Conservation (phyloP, 441 rosid genomes). For the Populus hybrid region DNA sequence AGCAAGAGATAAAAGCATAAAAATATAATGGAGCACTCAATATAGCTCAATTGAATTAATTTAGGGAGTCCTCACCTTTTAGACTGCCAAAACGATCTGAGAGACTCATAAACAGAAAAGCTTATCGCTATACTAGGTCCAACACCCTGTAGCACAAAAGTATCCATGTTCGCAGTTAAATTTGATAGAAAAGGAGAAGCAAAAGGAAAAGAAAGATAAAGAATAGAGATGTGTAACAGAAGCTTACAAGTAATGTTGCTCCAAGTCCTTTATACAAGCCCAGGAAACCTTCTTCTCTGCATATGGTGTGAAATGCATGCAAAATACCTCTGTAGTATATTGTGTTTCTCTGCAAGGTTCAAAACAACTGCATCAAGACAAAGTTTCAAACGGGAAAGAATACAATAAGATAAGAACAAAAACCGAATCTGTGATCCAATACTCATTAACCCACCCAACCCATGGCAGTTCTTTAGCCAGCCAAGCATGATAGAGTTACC, state of each 20-base stretch:
- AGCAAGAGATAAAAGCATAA: background rate
- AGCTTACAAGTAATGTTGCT: slow-evolving; percentile 81
- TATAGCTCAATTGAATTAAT: slow-evolving; percentile 8
- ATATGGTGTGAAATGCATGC: slow-evolving; percentile 76
- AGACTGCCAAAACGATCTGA: slow-evolving; percentile 65
- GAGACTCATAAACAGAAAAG: slow-evolving; percentile 72
- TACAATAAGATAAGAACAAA: background rate
- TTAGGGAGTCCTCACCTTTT: slow-evolving; percentile 46
- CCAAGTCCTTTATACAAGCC: slow-evolving; percentile 96
- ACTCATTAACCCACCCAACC: background rate
- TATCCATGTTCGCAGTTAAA: slow-evolving; percentile 18
- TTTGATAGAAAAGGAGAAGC: slow-evolving; percentile 1
- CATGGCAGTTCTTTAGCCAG: slow-evolving; percentile 16
- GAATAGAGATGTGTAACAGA: background rate
- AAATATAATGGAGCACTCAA: slow-evolving; percentile 1
- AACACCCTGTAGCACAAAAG: slow-evolving; percentile 59
- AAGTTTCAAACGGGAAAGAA: slow-evolving; percentile 4
- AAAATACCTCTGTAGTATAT: slow-evolving; percentile 74
- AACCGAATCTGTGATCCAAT: background rate
- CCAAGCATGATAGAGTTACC: slow-evolving; percentile 42
- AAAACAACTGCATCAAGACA: slow-evolving; percentile 15
- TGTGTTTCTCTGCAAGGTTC: slow-evolving; percentile 58
- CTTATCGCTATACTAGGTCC: slow-evolving; percentile 92
- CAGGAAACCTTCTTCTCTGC: slow-evolving; percentile 73
- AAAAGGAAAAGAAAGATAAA: slow-evolving; percentile 10